phyloP scores from a whole-genome alignment of 163 green algal species.

The Smithsoniella earleae region DNA sequence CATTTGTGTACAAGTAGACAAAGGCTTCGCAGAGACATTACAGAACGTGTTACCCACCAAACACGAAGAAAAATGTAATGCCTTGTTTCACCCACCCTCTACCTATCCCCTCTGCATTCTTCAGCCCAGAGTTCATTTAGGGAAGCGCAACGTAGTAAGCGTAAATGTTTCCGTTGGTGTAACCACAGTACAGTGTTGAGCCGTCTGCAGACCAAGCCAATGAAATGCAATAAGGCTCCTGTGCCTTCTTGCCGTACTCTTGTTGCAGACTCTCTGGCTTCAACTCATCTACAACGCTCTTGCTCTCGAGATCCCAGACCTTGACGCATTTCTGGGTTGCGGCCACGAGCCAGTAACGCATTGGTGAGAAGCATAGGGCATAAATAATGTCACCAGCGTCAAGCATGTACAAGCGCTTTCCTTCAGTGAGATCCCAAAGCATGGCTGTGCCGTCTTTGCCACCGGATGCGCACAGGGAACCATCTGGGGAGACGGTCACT shows the following conservation, averaged over 20 bases:
- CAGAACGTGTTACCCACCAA: too few species aligned
- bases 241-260: slow-evolving; percentile 68
- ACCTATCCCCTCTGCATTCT: background rate
- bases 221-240: slow-evolving; percentile 87
- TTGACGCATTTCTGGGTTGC: slow-evolving; percentile 78
- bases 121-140: slow-evolving; percentile 15
- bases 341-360: slow-evolving; percentile 98
- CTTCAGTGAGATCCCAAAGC: slow-evolving; percentile 97
- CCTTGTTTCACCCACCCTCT: background rate
- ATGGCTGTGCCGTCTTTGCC: slow-evolving; percentile 97
- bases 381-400: slow-evolving; percentile 97
- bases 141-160: slow-evolving; percentile 67
- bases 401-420: slow-evolving; percentile 94
- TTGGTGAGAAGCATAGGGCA: slow-evolving; percentile 95
- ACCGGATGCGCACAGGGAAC: slow-evolving; percentile 94
- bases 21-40: too few species aligned
- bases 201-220: slow-evolving; percentile 93
- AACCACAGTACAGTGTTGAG: slow-evolving; percentile 80
- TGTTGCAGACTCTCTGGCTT: slow-evolving; percentile 71
- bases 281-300: slow-evolving; percentile 93
- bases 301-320: slow-evolving; percentile 99
- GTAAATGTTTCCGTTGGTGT: slow-evolving; percentile 91
- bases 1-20: too few species aligned
- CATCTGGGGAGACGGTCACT: slow-evolving; percentile 96
- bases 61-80: slow-evolving; percentile 2